Percentiles rank a stretch among this genome's conserved stretches.
Evolutionary conservation across 768 basidiomycete genomes (phyloP).

Genomic region (Mycena polygramma): DNA sequence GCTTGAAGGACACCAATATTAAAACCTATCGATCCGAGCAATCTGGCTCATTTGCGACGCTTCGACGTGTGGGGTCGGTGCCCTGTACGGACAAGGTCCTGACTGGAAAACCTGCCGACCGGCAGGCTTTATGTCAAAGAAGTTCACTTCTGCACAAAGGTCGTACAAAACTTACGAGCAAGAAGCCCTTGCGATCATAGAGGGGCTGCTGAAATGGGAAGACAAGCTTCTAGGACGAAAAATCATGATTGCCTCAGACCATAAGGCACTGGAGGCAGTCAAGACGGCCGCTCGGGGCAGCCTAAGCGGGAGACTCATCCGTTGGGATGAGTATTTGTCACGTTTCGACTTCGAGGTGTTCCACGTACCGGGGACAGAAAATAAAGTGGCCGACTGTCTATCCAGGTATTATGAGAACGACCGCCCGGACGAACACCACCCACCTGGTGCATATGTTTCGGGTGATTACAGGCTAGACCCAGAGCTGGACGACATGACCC

Average conservation of each 20-base stretch:
- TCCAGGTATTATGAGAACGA: background rate
- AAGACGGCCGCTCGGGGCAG: background rate
- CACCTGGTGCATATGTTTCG: background rate
- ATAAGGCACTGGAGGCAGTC: background rate
- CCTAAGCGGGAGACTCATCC: background rate
- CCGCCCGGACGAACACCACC: background rate
- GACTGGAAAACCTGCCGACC: no score
- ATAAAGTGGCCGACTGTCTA: background rate
- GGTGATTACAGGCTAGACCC: background rate
- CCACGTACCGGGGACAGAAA: background rate
- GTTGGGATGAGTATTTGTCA: background rate
- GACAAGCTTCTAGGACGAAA: background rate
- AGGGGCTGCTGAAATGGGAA: no score
- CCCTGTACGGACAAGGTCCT: no score
- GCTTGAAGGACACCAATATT: background rate
- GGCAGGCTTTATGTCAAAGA: no score
- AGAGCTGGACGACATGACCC: background rate
- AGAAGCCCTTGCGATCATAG: no score
- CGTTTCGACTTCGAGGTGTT: background rate
- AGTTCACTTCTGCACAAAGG: no score
- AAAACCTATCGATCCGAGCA: background rate
- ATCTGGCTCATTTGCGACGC: background rate
- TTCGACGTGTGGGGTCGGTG: background rate
- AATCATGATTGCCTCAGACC: background rate
- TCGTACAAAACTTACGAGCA: no score